Base-by-base conservation (phyloP, 805 yeast species). In the Brettanomyces sp. region DNA sequence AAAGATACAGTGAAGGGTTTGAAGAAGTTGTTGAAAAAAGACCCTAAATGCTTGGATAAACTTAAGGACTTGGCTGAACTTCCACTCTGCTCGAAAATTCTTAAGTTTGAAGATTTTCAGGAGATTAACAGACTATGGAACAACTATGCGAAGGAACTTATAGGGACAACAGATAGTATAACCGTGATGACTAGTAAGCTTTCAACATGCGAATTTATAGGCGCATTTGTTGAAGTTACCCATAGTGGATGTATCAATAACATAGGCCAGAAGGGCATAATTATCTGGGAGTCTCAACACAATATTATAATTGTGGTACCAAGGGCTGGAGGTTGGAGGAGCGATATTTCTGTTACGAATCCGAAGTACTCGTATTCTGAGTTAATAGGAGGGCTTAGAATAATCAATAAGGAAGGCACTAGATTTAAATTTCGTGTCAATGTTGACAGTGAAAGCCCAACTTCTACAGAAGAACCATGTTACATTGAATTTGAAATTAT, bases 281-380 rank as follows among this genome's bases (percentile, higher is more conserved):
- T 89, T 2, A 66, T 86, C 2, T 85, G 93, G 84, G 97, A 89
- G 58, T 75, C 91, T 7, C 88, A 84, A 59, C 78, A 79, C 52
- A 74, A 76, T 49, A 82, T 86, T 56, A 72, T 86, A 3, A 56
- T 88, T 41, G 79, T 80, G 11, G 73, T 80, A 1, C 74, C 74
- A 3, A 57, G 74, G 40, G 56, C 56, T 8, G 62, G 60, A 24
- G 66, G 59, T 47, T 68, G 73, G 73, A 67, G 63, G 47, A 45
- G 50, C 3, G 51, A 56, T 33, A 45, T 59, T 1, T 13, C 63
- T 59, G 41, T 51, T 58, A 18, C 36, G 1, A 30, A 37, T 9
- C 54, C 53, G n/a, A 43, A 39, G 11, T 56, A 50, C 36, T 47
- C 59, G 0, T 43, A 55, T 4, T 58, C 48, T 39, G 70, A 66